Conservation (phyloP, 768 basidiomycete genomes). For the Fistulinella prunicolor region DNA sequence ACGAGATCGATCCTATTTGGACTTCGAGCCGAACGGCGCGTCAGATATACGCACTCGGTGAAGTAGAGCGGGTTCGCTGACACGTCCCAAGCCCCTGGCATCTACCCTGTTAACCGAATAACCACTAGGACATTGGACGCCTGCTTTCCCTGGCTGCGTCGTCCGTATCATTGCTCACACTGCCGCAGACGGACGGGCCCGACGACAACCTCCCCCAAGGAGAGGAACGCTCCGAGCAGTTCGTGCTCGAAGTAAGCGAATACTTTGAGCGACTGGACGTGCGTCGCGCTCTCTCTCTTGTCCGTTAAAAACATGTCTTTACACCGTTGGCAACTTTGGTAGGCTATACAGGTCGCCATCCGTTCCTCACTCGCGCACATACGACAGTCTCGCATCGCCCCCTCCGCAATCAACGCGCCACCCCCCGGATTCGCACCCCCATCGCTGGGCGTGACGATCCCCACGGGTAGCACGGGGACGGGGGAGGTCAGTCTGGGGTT, state of each 20-base stretch:
- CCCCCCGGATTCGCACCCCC: constrained; percentile 71
- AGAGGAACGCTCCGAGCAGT: constrained; percentile 81
- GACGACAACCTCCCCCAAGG: constrained; percentile 71
- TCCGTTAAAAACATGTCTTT: not conserved
- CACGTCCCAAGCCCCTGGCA: not conserved
- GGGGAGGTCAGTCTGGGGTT: constrained; percentile 52
- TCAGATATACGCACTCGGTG: constrained; percentile 76
- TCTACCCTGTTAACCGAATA: not conserved
- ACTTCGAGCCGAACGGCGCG: constrained; percentile 75
- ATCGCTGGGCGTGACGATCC: constrained; percentile 74
- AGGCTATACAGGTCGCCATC: constrained; percentile 76
- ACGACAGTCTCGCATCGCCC: constrained; percentile 76
- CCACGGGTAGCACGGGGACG: constrained; percentile 33
- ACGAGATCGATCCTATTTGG: constrained; percentile 75
- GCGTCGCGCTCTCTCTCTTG: constrained; percentile 24
- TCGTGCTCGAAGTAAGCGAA: constrained; percentile 80
- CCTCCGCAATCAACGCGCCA: constrained; percentile 84
- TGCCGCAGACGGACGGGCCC: constrained; percentile 77
- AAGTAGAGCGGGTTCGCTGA: constrained; percentile 68
- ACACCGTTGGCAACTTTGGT: constrained; percentile 1
- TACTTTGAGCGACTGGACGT: constrained; percentile 84
- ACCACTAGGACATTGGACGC: constrained; percentile 68
- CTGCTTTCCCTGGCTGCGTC: constrained; percentile 74
- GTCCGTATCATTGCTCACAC: constrained; percentile 71
- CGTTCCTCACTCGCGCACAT: constrained; percentile 81